Evolutionary conservation across 169 alveolate genomes (phyloP), one percentile per base, ranked within the genome.

Genomic region (Cryptosporidium canis): DNA sequence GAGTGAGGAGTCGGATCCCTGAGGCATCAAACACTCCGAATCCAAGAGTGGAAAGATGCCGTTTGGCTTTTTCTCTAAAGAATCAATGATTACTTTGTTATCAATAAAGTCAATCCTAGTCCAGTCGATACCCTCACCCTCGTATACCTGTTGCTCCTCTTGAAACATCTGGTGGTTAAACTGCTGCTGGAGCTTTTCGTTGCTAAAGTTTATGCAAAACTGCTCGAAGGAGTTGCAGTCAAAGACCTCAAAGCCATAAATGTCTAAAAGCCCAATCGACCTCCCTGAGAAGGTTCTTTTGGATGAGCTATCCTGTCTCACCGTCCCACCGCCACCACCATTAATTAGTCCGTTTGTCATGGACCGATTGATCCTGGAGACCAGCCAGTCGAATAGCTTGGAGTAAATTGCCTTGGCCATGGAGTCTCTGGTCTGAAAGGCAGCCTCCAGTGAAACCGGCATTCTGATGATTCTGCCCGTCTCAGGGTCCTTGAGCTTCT

Each of bases 151-250:
- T 84, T 94, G 95, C 65, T 94, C 96, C 44, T 91, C 91, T 45
- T 93, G 93, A 83, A 95, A 93, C 91, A 95, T 94, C 72, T 94
- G 96, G 67, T 96, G 92, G 61, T 95, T 93, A 92, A 95, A 95
- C 72, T 94, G 94, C 63, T 94, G 93, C 58, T 96, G 96, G 44
- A 95, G 90, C 53, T 90, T 85, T 90, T 95, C 98, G 65, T 95
- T 95, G 14, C 97, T 96, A 87, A 93, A 95, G 92, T 95, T 95
- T 65, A 95, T 95, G 61, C 98, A 95, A 51, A 95, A 90, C 90
- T 95, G 97, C 83, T 95, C 98, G 66, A 95, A 93, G 1, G 97
- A 94, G 29, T 94, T 94, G 35, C 65, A 53, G 18, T 85, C 93
- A 58, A 95, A 92, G 33, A 93, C 95, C 55, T 95, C 97, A 65